Percentiles rank a stretch among this genome's conserved stretches.
Evolutionary conservation across 768 basidiomycete species (phyloP).

Genomic region (Rubroboletus pulcherrimus): DNA sequence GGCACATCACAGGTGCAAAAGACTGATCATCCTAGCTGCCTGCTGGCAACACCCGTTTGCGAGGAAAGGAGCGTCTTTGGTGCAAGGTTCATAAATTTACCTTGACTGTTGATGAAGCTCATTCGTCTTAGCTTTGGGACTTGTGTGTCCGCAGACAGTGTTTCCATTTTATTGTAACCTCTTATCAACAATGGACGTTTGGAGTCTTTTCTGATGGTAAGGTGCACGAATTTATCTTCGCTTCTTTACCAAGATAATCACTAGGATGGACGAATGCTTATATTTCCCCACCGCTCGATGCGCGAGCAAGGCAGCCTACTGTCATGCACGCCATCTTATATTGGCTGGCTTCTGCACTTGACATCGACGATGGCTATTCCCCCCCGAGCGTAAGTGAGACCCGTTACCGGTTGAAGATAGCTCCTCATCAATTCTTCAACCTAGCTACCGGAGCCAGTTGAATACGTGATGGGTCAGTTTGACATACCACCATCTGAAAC

Average conservation of each 20-base stretch:
- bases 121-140: conserved; percentile 44
- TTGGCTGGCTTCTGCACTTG: conserved; percentile 54
- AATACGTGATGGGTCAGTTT: conserved; percentile 30
- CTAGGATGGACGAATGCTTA: conserved; percentile 55
- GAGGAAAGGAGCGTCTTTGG: conserved; percentile 55
- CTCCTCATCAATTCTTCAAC: background rate
- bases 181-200: conserved; percentile 59
- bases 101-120: conserved; percentile 3
- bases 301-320: conserved; percentile 42
- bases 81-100: conserved; percentile 43
- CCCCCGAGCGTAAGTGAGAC: conserved; percentile 20
- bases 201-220: conserved; percentile 57
- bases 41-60: conserved; percentile 37
- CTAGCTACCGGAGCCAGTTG: conserved; percentile 31
- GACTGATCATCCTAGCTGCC: conserved; percentile 22
- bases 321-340: conserved; percentile 50
- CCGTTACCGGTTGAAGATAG: background rate
- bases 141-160: conserved; percentile 44
- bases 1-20: background rate
- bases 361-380: conserved; percentile 29
- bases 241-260: background rate
- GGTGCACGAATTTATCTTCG: background rate
- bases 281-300: conserved; percentile 43
- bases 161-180: conserved; percentile 57
- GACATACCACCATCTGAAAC: conserved; percentile 21